Percentiles rank a stretch among this genome's conserved stretches.
Conservation (phyloP, 306 rosid genomes). For the Fragaria ananassa region DNA sequence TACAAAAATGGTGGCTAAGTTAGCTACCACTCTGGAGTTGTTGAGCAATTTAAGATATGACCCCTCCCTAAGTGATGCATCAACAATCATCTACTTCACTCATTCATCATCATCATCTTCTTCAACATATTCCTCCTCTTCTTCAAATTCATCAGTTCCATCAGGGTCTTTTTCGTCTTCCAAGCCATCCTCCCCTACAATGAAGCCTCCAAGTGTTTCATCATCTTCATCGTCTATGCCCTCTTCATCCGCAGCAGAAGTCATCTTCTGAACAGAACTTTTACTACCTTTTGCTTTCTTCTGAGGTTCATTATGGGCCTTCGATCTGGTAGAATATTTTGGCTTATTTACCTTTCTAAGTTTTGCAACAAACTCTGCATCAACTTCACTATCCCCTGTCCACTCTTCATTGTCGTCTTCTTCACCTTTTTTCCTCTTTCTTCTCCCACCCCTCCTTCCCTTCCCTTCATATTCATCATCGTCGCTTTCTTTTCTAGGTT, state of each 20-base stretch:
- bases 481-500: conserved; percentile 40
- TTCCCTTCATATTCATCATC: conserved; percentile 38
- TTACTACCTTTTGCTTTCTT: conserved; percentile 24
- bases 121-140: conserved; percentile 38
- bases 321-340: conserved; percentile 62
- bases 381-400: conserved; percentile 66
- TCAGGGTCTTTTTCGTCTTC: conserved; percentile 36
- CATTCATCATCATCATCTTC: conserved; percentile 22
- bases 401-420: conserved; percentile 56
- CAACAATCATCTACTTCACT: background rate
- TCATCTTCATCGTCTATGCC: conserved; percentile 37
- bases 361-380: conserved; percentile 37
- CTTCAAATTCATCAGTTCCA: conserved; percentile 36
- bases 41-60: no score
- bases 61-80: no score
- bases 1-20: no score
- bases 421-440: conserved; percentile 44
- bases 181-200: conserved; percentile 52
- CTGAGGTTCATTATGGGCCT: conserved; percentile 19
- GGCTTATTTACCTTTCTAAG: conserved; percentile 39
- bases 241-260: conserved; percentile 17
- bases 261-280: conserved; percentile 37
- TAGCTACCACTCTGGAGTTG: no score
- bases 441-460: conserved; percentile 21
- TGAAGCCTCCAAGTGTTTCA: conserved; percentile 68